These are phyloP conservation scores for Phytomonas sp. DNA, from an alignment of 208 protist species.

Conservation along the genomic window DNA sequence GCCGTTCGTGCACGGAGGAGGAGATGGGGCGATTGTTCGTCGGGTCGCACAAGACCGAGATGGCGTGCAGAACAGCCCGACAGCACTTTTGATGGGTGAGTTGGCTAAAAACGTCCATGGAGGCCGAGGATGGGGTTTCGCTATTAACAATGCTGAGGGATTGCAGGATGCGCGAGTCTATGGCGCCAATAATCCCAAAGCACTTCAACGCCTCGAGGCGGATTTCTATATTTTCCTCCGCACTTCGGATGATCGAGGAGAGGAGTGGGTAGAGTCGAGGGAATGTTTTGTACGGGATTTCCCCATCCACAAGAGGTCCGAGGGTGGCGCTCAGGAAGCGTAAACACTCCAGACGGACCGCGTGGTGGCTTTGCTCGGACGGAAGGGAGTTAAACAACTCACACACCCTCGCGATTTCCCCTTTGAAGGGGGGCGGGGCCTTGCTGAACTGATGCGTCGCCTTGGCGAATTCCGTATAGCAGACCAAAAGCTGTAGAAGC, in stretches of 20 bases:
- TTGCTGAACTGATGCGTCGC: slow-evolving; percentile 56
- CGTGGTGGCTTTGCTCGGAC: slow-evolving; percentile 37
- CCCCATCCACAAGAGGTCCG: slow-evolving; percentile 44
- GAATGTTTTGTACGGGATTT: slow-evolving; percentile 60
- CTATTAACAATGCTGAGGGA: slow-evolving; percentile 22
- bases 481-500: slow-evolving; percentile 59
- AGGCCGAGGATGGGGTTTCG: slow-evolving; percentile 12
- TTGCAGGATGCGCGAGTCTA: slow-evolving; percentile 75
- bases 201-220: slow-evolving; percentile 75
- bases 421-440: slow-evolving; percentile 27
- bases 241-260: slow-evolving; percentile 44
- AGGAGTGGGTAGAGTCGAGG: slow-evolving; percentile 64
- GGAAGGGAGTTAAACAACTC: slow-evolving; percentile 57
- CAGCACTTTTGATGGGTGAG: slow-evolving; percentile 71
- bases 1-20: slow-evolving; percentile 34
- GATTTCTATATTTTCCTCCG: slow-evolving; percentile 59
- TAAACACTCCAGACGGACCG: slow-evolving; percentile 54
- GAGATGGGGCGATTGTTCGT: slow-evolving; percentile 22
- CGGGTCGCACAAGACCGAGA: slow-evolving; percentile 49
- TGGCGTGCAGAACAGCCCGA: slow-evolving; percentile 42
- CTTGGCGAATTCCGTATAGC: slow-evolving; percentile 55
- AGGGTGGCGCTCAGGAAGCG: slow-evolving; percentile 66
- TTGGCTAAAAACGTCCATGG: slow-evolving; percentile 28
- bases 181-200: slow-evolving; percentile 65
- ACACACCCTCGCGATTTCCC: slow-evolving; percentile 48